These are phyloP conservation scores for Baorangia bicolor DNA, from an alignment of 768 basidiomycete species.

Conservation along the genomic window DNA sequence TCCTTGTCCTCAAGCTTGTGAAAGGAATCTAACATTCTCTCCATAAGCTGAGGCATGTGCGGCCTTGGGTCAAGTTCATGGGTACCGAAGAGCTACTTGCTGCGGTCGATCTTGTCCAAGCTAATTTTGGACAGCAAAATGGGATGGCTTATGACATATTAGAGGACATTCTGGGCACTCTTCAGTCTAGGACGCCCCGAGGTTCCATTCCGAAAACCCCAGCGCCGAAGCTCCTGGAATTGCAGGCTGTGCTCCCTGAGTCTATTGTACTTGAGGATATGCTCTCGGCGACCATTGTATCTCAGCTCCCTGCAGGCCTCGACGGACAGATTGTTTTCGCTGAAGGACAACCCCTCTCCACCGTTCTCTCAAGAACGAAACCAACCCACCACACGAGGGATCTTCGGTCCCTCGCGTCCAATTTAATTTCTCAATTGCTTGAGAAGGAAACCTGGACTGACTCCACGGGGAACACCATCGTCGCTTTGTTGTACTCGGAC, in stretches of 20 bases:
- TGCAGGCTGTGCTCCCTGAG: slow-evolving; percentile 36
- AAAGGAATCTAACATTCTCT: not conserved
- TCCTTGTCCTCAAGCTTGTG: not conserved
- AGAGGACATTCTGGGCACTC: slow-evolving; percentile 37
- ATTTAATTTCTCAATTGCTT: slow-evolving; percentile 39
- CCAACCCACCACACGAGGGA: not conserved
- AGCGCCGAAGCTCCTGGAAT: slow-evolving; percentile 38
- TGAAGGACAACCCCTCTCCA: slow-evolving; percentile 6
- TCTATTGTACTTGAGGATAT: slow-evolving; percentile 45
- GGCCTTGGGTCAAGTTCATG: slow-evolving; percentile 58
- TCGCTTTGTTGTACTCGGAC: slow-evolving; percentile 44
- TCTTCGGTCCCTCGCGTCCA: slow-evolving; percentile 12
- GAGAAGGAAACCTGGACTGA: slow-evolving; percentile 41
- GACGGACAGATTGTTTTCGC: slow-evolving; percentile 21
- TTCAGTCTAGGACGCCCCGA: slow-evolving; percentile 17
- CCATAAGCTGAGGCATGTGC: slow-evolving; percentile 13
- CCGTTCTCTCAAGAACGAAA: not conserved
- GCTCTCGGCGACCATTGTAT: slow-evolving; percentile 42
- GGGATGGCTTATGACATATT: slow-evolving; percentile 25
- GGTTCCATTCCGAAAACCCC: slow-evolving; percentile 18
- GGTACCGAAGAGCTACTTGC: slow-evolving; percentile 39
- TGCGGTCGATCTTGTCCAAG: slow-evolving; percentile 42
- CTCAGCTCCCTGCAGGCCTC: slow-evolving; percentile 31
- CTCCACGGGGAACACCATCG: slow-evolving; percentile 44
- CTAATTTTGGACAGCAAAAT: slow-evolving; percentile 1